Base-by-base conservation (phyloP, 352 stramenopile species). In the Plasmopara muralis region DNA sequence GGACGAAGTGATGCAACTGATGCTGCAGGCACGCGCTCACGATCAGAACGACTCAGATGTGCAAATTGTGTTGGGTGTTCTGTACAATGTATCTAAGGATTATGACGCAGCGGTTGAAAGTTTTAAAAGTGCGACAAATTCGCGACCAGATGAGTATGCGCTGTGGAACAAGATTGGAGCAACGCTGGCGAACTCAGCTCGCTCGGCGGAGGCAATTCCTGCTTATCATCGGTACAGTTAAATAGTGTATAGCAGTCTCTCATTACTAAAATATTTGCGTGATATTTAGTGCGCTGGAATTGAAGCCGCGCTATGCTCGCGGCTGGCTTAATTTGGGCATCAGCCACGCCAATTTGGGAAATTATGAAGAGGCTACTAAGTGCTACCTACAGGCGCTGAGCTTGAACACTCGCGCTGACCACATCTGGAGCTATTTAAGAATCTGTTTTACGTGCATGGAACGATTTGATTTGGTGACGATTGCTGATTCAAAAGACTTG, bases 371-470 rank as follows among this genome's bases (percentile, higher is more conserved):
- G 54, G 93, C 94, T 6, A 89, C 85, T n/a, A 90, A 96, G 48
- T 98, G 93, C 74, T 99, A 99, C 72, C 67, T 99, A 35, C 94
- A 98, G 66, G 96, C 95, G 44, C 66, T 99, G 60, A 88, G 80
- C 41, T 79, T 99, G 40, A 99, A 99, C 74, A 83, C 85, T 44
- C 84, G 84, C 30, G 96, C 95, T 15, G 91, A 85, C 34, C 95
- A 99, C 72, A 97, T 98, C 62, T 99, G 96, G 96, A 97, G 89
- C 65, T 99, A 99, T 85, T 81, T 99, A 62, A 78, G 96, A 53
- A 98, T 99, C 74, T 95, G 92, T 50, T 96, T 99, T 57, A 98
- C 95, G 33, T 98, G 92, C 68, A 89, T 96, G 65, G 95, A 99
- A 68, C 77, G 90, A 43, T 99, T 97, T 68, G 95, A 99, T 71